Conservation (phyloP, 495 filamentous ascomycete species). For the Podospora fimiseda region DNA sequence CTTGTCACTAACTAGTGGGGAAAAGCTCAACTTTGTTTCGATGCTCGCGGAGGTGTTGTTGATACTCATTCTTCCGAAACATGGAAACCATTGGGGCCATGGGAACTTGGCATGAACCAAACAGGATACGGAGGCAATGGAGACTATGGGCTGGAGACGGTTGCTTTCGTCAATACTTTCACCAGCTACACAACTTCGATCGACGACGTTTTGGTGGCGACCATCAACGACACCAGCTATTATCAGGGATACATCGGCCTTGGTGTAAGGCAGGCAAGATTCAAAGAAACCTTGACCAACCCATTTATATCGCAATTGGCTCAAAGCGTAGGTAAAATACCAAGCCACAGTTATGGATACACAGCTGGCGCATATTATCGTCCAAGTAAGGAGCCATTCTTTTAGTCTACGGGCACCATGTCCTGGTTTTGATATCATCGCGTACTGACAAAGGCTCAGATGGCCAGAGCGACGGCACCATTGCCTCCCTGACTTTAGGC, state of each 20-base stretch:
- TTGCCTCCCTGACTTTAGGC: slow-evolving; percentile 54
- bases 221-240: slow-evolving; percentile 49
- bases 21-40: slow-evolving; percentile 33
- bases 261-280: slow-evolving; percentile 39
- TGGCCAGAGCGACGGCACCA: slow-evolving; percentile 35
- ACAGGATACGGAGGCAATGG: slow-evolving; percentile 47
- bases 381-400: slow-evolving; percentile 20
- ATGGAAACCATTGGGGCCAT: slow-evolving; percentile 51
- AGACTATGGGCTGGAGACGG: slow-evolving; percentile 54
- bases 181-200: slow-evolving; percentile 36
- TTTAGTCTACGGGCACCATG: neutral
- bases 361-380: slow-evolving; percentile 62
- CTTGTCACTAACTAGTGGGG: slow-evolving; percentile 16
- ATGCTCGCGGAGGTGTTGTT: slow-evolving; percentile 50
- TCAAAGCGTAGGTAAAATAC: slow-evolving; percentile 46
- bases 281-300: slow-evolving; percentile 30
- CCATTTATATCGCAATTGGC: slow-evolving; percentile 40
- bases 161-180: slow-evolving; percentile 39
- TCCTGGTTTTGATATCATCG: neutral
- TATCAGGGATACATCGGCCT: slow-evolving; percentile 56
- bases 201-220: slow-evolving; percentile 45
- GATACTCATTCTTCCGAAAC: slow-evolving; percentile 43
- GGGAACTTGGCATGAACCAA: slow-evolving; percentile 48
- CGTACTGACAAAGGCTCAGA: slow-evolving; percentile 24
- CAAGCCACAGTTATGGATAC: slow-evolving; percentile 60